Evolutionary conservation across 2,329 filamentous ascomycete species (phyloP), one percentile per base, ranked within the genome.

Genomic region (Plenodomus lindquistii): DNA sequence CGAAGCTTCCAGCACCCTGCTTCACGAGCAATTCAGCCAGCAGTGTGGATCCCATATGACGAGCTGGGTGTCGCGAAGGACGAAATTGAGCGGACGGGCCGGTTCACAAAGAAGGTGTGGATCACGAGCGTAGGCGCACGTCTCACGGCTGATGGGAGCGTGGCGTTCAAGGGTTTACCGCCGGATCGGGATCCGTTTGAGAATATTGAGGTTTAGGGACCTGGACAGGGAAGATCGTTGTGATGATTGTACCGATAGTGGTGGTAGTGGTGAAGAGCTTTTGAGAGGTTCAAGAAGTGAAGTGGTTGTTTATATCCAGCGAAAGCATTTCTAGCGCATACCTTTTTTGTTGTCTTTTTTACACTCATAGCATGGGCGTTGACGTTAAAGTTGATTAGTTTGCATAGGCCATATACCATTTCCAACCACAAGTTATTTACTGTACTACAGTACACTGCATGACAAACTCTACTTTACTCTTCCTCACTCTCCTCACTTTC

Each of bases 61-160:
- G 88, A 94, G 58, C 73, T 97, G 4, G 94, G 94, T 4, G 83
- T 99, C 48, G 91, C 89, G 57, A 91, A 96, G 61, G 93, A 97
- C 60, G 94, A 99, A 76, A 87, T 97, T 37, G 80, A 81, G 64
- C 81, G 89, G 29, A 96, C 91, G 6, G 81, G 86, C 56, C 79
- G 81, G 40, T 88, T 91, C 69, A 93, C 89, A 50, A 80, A 75
- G 35, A 79, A 80, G 57, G 88, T 97, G 43, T 96, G 91, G 89
- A 91, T 97, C 67, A 96, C 89, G 62, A 97, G 97, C 71, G 88
- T 95, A 69, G 91, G 91, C 49, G 91, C 93, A 17, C 89, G 90
- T 9, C 77, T 97, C 60, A 91, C 97, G 75, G 88, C 85, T 46
- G 91, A 91, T 71, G 84, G 85, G 22, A 84, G 88, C 16, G 91